Evolutionary conservation across 2,329 filamentous ascomycete genomes (phyloP).

Genomic region (Xylariales sp.): DNA sequence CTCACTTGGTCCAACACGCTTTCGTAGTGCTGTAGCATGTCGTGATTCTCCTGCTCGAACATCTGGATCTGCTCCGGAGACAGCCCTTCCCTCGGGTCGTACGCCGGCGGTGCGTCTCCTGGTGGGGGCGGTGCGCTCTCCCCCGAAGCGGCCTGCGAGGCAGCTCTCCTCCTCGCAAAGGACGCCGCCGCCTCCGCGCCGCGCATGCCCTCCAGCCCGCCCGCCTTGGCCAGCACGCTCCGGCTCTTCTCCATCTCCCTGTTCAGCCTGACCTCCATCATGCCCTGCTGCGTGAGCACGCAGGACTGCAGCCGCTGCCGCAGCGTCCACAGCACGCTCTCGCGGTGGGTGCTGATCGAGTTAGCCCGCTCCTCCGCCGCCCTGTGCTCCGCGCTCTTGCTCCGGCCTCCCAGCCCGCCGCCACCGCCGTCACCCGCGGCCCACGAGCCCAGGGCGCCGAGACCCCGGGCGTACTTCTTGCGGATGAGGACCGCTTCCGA

Average conservation of each 20-base stretch:
- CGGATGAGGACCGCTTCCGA: slow-evolving; percentile 67
- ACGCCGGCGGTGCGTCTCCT: slow-evolving; percentile 17
- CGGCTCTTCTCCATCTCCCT: slow-evolving; percentile 86
- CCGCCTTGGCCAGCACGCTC: slow-evolving; percentile 72
- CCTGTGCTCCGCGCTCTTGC: slow-evolving; percentile 60
- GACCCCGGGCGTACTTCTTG: slow-evolving; percentile 62
- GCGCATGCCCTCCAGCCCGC: slow-evolving; percentile 23
- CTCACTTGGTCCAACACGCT: slow-evolving; percentile 91
- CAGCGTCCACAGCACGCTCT: slow-evolving; percentile 80
- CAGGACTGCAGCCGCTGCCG: slow-evolving; percentile 71
- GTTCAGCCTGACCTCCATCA: slow-evolving; percentile 87
- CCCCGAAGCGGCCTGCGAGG: slow-evolving; percentile 11
- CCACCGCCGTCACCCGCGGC: too few species aligned
- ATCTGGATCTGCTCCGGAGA: slow-evolving; percentile 84
- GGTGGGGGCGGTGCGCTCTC: slow-evolving; percentile 12
- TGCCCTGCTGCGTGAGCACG: slow-evolving; percentile 73
- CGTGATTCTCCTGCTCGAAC: slow-evolving; percentile 89
- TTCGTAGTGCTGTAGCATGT: slow-evolving; percentile 90
- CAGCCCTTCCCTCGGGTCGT: slow-evolving; percentile 45
- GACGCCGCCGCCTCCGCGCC: slow-evolving; percentile 17
- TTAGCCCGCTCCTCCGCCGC: slow-evolving; percentile 67
- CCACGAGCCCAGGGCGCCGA: slow-evolving; percentile 63
- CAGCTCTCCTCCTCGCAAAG: slow-evolving; percentile 11
- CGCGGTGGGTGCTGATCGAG: slow-evolving; percentile 66
- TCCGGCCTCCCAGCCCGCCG: slow-evolving; percentile 47